Evolutionary conservation across 345 rosid species (phyloP), one percentile per base, ranked within the genome.

Genomic region (Turnera subulata): DNA sequence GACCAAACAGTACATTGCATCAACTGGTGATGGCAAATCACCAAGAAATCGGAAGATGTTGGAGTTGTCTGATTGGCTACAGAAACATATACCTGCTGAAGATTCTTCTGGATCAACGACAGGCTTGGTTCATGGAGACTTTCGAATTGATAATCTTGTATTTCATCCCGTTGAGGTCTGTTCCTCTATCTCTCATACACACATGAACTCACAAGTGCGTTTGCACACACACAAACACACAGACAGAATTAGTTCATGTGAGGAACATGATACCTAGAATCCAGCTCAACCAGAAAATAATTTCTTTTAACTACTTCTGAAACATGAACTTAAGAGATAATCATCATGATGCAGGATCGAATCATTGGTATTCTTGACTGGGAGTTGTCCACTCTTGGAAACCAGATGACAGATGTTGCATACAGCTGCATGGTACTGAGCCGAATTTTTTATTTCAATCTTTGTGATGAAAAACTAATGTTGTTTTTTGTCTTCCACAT

Each of bases 361-460:
- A 91, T 89, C 56, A 84, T 92, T 72, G 95, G 98, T 35, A 80
- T 86, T 48, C 86, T 92, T 53, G 98, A 92, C 77, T 92, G 98
- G 96, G 96, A 92, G 71, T 67, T 92, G 64, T 92, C 98, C 38
- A 89, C 98, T 14, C 84, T 92, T 71, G 98, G 98, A 61, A 92
- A 86, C 73, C 95, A 89, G 81, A 89, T 92, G 98, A 80, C 84
- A 43, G 98, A 92, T 78, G 89, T 92, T 35, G 95, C 98, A 37
- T 80, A 79, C 77, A 74, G 67, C 70, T 89, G 91, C 66, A 6
- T 92, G 98, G 98, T 92, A 86, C 52, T 65, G 50, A 45, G 21
- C 71, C 55, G 61, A 52, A 19, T 60, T 46, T 47, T 53, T n/a
- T 37, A 46, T 35, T 61, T 58, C 19, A 12, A 6, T 49, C 12